Percentiles rank a stretch among this genome's conserved stretches.
phyloP scores from a whole-genome alignment of 192 early-diverging fungal genomes.

The Podochytrium sp. region DNA sequence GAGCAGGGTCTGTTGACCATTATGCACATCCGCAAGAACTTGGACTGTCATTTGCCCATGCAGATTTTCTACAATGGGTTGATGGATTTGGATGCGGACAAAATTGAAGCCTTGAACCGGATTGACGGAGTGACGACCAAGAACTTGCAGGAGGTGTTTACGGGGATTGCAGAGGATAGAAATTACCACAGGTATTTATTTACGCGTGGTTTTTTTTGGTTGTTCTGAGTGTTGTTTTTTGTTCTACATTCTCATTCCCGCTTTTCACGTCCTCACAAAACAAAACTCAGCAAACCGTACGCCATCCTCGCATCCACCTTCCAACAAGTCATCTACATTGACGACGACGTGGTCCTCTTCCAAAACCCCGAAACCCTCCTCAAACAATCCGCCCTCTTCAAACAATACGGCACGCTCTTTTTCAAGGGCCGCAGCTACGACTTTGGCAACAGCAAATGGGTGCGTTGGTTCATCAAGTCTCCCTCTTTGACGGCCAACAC shows the following conservation, averaged over 20 bases:
- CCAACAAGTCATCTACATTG: slow-evolving; percentile 66
- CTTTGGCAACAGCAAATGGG: slow-evolving; percentile 7
- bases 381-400: slow-evolving; percentile 35
- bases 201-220: background rate
- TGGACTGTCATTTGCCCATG: slow-evolving; percentile 11
- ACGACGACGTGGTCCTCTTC: slow-evolving; percentile 71
- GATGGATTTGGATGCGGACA: slow-evolving; percentile 15
- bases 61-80: slow-evolving; percentile 24
- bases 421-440: slow-evolving; percentile 62
- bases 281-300: slow-evolving; percentile 68
- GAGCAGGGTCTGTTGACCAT: slow-evolving; percentile 18
- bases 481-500: slow-evolving; percentile 62
- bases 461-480: slow-evolving; percentile 48
- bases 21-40: slow-evolving; percentile 17
- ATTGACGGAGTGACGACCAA: slow-evolving; percentile 6
- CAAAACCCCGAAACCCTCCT: slow-evolving; percentile 60
- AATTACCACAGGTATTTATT: slow-evolving; percentile 37
- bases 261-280: slow-evolving; percentile 62
- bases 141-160: slow-evolving; percentile 23
- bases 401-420: slow-evolving; percentile 58
- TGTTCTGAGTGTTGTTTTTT: background rate
- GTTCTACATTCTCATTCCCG: too few relatives aligned
- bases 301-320: slow-evolving; percentile 64
- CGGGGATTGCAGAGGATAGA: slow-evolving; percentile 19
- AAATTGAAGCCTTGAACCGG: background rate